Evolutionary conservation across 2,329 filamentous ascomycete genomes (phyloP).

Genomic region (Sphaerulina musiva): DNA sequence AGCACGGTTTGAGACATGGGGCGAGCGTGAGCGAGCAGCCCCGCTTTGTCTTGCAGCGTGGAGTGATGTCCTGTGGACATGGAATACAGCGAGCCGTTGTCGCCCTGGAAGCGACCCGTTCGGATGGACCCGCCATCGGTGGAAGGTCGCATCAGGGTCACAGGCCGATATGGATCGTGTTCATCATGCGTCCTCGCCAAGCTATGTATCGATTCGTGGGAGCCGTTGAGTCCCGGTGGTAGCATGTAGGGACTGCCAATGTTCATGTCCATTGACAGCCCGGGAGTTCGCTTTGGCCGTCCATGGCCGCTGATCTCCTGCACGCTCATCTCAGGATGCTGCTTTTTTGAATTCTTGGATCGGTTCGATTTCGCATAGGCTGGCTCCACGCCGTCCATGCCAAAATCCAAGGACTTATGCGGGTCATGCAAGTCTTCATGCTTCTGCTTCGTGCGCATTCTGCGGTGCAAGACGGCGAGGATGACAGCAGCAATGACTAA

Average conservation of each 20-base stretch:
- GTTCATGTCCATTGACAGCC: conserved; percentile 52
- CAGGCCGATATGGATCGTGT: conserved; percentile 77
- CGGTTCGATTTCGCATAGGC: conserved; percentile 14
- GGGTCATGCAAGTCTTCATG: conserved; percentile 79
- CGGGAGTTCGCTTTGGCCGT: conserved; percentile 38
- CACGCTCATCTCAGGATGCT: conserved; percentile 51
- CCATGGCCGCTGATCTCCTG: conserved; percentile 45
- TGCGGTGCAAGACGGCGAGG: conserved; percentile 70
- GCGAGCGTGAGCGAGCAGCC: conserved; percentile 52
- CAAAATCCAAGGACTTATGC: conserved; percentile 89
- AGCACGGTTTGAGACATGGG: conserved; percentile 49
- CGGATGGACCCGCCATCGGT: conserved; percentile 35
- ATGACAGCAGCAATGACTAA: conserved; percentile 59
- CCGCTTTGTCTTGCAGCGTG: conserved; percentile 36
- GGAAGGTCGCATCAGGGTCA: conserved; percentile 49
- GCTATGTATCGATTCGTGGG: conserved; percentile 79
- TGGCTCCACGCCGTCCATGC: conserved; percentile 52
- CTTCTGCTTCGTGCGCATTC: conserved; percentile 63
- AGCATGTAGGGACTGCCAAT: conserved; percentile 84
- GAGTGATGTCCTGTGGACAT: conserved; percentile 43
- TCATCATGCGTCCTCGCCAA: conserved; percentile 67
- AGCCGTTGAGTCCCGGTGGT: conserved; percentile 71
- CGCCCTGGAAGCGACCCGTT: conserved; percentile 25
- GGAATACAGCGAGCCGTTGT: conserved; percentile 47
- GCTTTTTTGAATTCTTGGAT: conserved; percentile 37